Percentiles rank a stretch among this genome's conserved stretches.
Conservation (phyloP, 108 stramenopile genomes). For the Conticribra weissflogii region DNA sequence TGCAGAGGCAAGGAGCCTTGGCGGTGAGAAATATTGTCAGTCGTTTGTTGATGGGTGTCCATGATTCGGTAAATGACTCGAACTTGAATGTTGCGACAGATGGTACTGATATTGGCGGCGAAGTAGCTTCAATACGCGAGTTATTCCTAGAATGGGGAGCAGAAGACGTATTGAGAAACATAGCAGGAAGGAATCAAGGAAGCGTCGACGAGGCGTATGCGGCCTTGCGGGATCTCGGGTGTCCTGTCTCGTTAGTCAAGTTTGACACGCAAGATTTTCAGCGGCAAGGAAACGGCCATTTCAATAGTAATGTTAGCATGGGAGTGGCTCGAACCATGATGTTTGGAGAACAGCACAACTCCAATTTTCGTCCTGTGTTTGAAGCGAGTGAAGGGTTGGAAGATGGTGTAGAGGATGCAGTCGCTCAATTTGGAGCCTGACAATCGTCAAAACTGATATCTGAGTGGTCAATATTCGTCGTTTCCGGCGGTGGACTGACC, state of each 20-base stretch:
- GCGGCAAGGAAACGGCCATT: not conserved
- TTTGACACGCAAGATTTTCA: constrained; percentile 49
- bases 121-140: constrained; percentile 44
- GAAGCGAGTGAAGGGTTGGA: constrained; percentile 35
- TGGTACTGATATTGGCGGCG: constrained; percentile 11
- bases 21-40: constrained; percentile 87
- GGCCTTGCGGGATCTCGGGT: constrained; percentile 87
- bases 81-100: not conserved
- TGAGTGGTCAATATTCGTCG: too few species aligned
- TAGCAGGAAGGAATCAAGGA: constrained; percentile 74
- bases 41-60: constrained; percentile 44
- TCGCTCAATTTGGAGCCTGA: constrained; percentile 27
- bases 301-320: not conserved
- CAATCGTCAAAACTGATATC: too few species aligned
- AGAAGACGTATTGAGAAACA: constrained; percentile 69
- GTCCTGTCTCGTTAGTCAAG: constrained; percentile 53
- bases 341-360: constrained; percentile 57
- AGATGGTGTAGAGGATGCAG: constrained; percentile 35
- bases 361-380: constrained; percentile 50
- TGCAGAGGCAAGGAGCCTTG: constrained; percentile 87
- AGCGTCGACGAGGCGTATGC: constrained; percentile 93
- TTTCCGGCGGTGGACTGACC: too few species aligned
- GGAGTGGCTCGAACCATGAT: constrained; percentile 31
- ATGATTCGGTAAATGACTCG: not conserved
- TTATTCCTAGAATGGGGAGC: constrained; percentile 73